phyloP scores from a whole-genome alignment of 2,329 filamentous ascomycete species.

The Claviceps africana region DNA sequence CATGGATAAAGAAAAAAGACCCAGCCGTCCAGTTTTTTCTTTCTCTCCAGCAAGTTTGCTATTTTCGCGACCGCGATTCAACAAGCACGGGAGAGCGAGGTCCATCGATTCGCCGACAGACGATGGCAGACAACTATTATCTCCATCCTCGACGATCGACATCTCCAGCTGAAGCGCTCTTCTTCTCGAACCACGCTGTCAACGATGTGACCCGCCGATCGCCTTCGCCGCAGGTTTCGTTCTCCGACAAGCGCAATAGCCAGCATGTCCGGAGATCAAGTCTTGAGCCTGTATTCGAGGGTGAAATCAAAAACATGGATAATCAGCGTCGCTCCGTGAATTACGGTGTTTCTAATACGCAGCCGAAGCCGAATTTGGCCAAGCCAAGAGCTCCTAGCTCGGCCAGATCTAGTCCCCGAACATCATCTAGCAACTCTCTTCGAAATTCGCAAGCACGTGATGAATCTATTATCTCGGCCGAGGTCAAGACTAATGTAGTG shows the following conservation, averaged over 20 bases:
- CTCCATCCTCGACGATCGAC: background rate
- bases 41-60: background rate
- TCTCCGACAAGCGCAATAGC: constrained; percentile 1
- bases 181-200: background rate
- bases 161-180: constrained; percentile 2
- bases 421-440: background rate
- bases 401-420: background rate
- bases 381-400: constrained; percentile 4
- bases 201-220: constrained; percentile 1
- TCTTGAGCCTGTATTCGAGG: constrained; percentile 4
- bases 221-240: constrained; percentile 3
- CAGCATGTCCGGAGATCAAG: constrained; percentile 1
- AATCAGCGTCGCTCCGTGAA: background rate
- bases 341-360: background rate
- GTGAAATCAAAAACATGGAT: background rate
- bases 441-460: background rate
- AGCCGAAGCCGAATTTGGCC: constrained; percentile 2
- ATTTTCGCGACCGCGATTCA: background rate
- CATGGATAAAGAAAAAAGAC: background rate
- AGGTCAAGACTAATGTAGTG: constrained; percentile 20
- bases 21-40: background rate
- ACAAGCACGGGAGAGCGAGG: background rate
- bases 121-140: constrained; percentile 1
- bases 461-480: constrained; percentile 1
- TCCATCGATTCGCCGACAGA: background rate